These are phyloP conservation scores for Naegleria lovaniensis DNA, from an alignment of 208 protist species.

Conservation along the genomic window DNA sequence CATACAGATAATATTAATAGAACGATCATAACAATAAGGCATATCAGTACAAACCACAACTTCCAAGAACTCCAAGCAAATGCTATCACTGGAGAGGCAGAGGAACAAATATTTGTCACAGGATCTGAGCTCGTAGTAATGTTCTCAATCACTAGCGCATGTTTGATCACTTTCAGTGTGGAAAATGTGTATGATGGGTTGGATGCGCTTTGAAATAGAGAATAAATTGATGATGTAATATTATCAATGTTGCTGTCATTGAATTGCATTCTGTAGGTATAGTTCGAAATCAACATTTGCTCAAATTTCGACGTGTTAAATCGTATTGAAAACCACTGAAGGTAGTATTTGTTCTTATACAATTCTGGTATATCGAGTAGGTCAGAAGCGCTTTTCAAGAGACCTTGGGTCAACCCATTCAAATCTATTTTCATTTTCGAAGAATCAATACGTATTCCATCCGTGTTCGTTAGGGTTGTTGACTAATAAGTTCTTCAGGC, in stretches of 20 bases:
- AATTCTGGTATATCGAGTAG: not conserved
- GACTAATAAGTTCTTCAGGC: not conserved
- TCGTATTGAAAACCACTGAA: not conserved
- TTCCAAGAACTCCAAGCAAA: not conserved
- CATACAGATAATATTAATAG: not conserved
- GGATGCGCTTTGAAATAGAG: not conserved
- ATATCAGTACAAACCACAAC: not conserved
- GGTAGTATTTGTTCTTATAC: not conserved
- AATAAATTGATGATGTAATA: no score
- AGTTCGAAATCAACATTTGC: not conserved
- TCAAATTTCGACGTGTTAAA: not conserved
- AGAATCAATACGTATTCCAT: not conserved
- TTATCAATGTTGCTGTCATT: no score
- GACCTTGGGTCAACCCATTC: not conserved
- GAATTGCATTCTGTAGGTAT: not conserved
- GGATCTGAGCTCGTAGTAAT: not conserved
- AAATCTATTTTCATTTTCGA: not conserved
- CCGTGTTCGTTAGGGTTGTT: not conserved
- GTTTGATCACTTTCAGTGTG: not conserved
- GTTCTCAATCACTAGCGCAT: not conserved
- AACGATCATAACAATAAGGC: not conserved
- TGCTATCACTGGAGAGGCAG: not conserved
- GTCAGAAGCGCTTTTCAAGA: not conserved
- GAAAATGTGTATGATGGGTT: not conserved
- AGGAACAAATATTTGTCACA: not conserved